Base-by-base conservation (phyloP, 148 eudicot genomes). In the Amaranthus palmeri region DNA sequence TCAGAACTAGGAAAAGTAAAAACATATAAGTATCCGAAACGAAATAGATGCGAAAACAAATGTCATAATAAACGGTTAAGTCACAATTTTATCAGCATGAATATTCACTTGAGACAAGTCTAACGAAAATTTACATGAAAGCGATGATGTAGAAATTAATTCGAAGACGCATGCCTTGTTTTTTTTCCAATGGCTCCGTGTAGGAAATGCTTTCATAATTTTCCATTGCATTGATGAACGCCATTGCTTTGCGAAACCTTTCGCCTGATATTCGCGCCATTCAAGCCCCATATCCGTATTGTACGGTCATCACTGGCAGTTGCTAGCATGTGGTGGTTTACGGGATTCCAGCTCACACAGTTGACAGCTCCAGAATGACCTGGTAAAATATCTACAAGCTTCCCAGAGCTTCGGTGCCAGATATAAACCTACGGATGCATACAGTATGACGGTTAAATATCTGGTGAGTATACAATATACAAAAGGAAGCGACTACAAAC, bases 271-370 rank as follows among this genome's bases (percentile, higher is more conserved):
- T 81, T 54, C 8, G 15, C 54, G 3, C 6, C 74, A 67, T 78
- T 74, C 42, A 82, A 53, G 54, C 90, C 92, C 92, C 96, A 90
- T 74, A 90, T 76, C 54, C 92, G 79, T 44, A 90, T 82, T 12
- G 88, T 83, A 61, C 76, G 85, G 72, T 89, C 91, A 71, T 89
- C 95, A 67, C 95, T 84, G 2, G 91, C 95, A 41, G 95, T 87
- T 56, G 91, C 95, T 72, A 89, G 73, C 89, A 87, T 87, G 17
- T 87, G 88, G 6, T 83, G 91, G 71, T 89, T 83, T 13, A 62
- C 69, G 5, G 95, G 91, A 68, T 84, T 87, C 95, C 95, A 89
- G 61, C 95, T 89, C 14, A 85, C 88, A 76, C 89, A 87, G 50
- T 82, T 89, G 2, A 89, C 95, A 17, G 88, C 81, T 54, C 89